A percentile compares a stretch with the other conserved stretches of the same genome.
Evolutionary conservation across 305 asterid species (phyloP).

Genomic region (Nicotiana rustica): DNA sequence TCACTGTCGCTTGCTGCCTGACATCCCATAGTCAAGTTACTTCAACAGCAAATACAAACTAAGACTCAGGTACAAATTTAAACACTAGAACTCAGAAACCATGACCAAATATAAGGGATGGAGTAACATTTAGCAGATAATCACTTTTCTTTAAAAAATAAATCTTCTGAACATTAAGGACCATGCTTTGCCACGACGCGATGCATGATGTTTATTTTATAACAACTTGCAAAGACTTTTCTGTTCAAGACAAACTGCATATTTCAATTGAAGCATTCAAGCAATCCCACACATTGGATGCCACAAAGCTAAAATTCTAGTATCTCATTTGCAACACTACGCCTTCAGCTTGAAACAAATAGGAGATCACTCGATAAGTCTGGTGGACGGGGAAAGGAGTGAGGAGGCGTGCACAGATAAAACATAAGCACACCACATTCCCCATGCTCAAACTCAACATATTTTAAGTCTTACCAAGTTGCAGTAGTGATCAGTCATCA

Average conservation of each 20-base stretch:
- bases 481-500: slow-evolving; percentile 98
- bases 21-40: slow-evolving; percentile 42
- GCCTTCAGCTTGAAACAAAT: slow-evolving; percentile 19
- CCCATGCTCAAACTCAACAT: slow-evolving; percentile 1
- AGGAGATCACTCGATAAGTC: slow-evolving; percentile 16
- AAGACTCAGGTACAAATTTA: slow-evolving; percentile 15
- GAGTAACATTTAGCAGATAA: not conserved
- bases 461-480: slow-evolving; percentile 67
- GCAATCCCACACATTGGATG: slow-evolving; percentile 16
- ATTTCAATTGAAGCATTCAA: not conserved
- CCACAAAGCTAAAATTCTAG: slow-evolving; percentile 7
- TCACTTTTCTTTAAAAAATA: not conserved
- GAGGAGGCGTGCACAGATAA: not conserved
- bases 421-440: not conserved
- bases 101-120: slow-evolving; percentile 25
- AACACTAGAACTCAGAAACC: slow-evolving; percentile 25
- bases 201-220: slow-evolving; percentile 26
- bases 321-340: not conserved
- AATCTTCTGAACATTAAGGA: not conserved
- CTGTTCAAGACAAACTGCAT: slow-evolving; percentile 21
- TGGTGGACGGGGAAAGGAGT: slow-evolving; percentile 18
- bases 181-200: not conserved
- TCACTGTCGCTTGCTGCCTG: slow-evolving; percentile 92
- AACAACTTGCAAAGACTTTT: slow-evolving; percentile 11
- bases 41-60: slow-evolving; percentile 24